Base-by-base conservation (phyloP, 139 green algal genomes). In the Chlamydomonas sp. region DNA sequence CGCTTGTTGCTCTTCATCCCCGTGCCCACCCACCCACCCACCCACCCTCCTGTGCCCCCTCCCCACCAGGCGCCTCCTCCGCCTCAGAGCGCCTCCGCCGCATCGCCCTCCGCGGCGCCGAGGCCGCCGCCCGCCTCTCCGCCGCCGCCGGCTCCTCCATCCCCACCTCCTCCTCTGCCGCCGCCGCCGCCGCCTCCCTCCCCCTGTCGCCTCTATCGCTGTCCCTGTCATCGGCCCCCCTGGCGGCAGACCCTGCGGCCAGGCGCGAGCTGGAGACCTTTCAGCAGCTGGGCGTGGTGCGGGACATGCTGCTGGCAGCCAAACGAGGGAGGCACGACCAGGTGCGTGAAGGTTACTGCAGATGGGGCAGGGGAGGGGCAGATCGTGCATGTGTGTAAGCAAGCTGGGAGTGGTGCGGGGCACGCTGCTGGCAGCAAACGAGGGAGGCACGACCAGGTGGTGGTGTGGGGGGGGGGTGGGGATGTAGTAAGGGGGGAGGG, bases 241-340 rank as follows among this genome's bases (percentile, higher is more conserved):
- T 86, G 67, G 59, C 82, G 4, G 67, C 80, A 0, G 90, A 91
- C 71, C 31, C 77, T 0, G 81, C 88, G 6, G 88, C 85, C 0
- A 68, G 77, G 58, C 80, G 85, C 5, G 90, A 93, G 81, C 79
- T 91, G 85, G 88, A 91, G 88, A 88, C 88, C 1, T 91, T 91
- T 71, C 68, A 80, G 12, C 90, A 91, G 90, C 90, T 93, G 86
- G 31, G 60, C 6, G 64, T 49, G 8, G 78, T 93, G 1, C 89
- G 88, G 85, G 88, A 91, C 59, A 73, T 93, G 69, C 80, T 93
- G 77, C 73, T 93, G 85, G 72, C 77, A 12, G 75, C 80, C 9
- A 68, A 76, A 57, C 78, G 87, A 77, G 85, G 88, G 5, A 77
- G 88, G 58, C 77, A 91, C 60, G 90, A 93, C 58, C 18, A 84